Evolutionary conservation across 371 early-diverging fungal species (phyloP).

Genomic region (Polyrhizophydium stewartii): DNA sequence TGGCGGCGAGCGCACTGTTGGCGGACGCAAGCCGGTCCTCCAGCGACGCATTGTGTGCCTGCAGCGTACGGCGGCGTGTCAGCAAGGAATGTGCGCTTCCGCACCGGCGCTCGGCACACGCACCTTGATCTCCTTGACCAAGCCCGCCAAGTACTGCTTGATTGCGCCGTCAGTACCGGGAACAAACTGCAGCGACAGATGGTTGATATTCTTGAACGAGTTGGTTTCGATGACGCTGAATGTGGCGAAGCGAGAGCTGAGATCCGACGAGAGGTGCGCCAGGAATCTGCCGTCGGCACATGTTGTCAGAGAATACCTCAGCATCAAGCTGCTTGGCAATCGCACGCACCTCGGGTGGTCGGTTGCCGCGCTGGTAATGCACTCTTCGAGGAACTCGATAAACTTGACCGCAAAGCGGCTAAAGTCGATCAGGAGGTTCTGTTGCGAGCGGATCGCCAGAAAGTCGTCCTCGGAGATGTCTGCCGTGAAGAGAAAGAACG

Average conservation of each 20-base stretch:
- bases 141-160: conserved; percentile 40
- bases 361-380: conserved; percentile 11
- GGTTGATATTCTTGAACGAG: conserved; percentile 45
- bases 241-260: conserved; percentile 8
- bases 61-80: neutral
- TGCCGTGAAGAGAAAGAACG: conserved; percentile 39
- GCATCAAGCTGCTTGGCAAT: no score
- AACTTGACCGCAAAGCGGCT: conserved; percentile 44
- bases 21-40: conserved; percentile 19
- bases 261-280: conserved; percentile 20
- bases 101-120: neutral
- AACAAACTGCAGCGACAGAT: conserved; percentile 36
- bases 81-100: no score
- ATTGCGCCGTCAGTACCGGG: conserved; percentile 41
- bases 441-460: conserved; percentile 30
- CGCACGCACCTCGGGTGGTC: conserved; percentile 33
- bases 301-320: no score
- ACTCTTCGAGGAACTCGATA: conserved; percentile 37
- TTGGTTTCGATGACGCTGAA: conserved; percentile 49
- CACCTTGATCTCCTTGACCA: conserved; percentile 40
- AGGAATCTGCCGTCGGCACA: conserved; percentile 18
- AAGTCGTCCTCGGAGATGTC: conserved; percentile 43
- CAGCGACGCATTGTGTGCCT: conserved; percentile 13
- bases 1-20: conserved; percentile 11
- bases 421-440: conserved; percentile 46